Evolutionary conservation across 306 rosid species (phyloP).

Genomic region (Quillaja saponaria): DNA sequence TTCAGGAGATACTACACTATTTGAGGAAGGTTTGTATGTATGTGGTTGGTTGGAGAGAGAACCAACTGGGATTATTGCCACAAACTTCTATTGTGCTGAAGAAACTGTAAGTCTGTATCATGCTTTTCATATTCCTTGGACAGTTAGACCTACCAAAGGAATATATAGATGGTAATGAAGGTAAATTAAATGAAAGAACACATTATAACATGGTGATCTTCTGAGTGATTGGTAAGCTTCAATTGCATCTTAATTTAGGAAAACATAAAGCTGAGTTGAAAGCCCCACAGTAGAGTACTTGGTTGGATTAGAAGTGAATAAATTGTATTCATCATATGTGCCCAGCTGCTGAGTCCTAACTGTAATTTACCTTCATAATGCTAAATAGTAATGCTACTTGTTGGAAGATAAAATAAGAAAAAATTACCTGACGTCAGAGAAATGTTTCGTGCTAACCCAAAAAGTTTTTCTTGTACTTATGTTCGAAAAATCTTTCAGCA

Average conservation of each 20-base stretch:
- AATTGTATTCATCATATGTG: too few species aligned
- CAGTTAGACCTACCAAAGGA: conserved; percentile 13
- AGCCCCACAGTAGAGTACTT: background rate
- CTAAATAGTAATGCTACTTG: too few species aligned
- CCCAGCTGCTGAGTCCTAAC: too few species aligned
- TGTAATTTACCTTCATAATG: too few species aligned
- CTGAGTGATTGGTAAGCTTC: background rate
- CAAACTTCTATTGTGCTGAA: conserved; percentile 88
- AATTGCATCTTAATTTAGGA: conserved; percentile 12
- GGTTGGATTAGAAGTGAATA: too few species aligned
- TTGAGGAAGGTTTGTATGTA: conserved; percentile 81
- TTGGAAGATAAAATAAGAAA: too few species aligned
- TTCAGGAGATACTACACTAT: conserved; percentile 38
- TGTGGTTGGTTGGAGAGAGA: conserved; percentile 99
- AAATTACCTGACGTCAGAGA: background rate
- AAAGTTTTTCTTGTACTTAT: background rate
- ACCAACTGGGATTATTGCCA: conserved; percentile 93
- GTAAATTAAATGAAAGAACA: background rate
- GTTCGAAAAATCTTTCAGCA: background rate
- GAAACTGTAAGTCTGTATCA: conserved; percentile 67
- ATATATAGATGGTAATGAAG: conserved; percentile 11
- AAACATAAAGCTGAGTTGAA: conserved; percentile 4
- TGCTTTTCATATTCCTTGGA: conserved; percentile 21
- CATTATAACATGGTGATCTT: background rate
- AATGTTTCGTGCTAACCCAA: background rate